Evolutionary conservation across 2,329 filamentous ascomycete genomes (phyloP).

Genomic region (Trichoderma polysporum): DNA sequence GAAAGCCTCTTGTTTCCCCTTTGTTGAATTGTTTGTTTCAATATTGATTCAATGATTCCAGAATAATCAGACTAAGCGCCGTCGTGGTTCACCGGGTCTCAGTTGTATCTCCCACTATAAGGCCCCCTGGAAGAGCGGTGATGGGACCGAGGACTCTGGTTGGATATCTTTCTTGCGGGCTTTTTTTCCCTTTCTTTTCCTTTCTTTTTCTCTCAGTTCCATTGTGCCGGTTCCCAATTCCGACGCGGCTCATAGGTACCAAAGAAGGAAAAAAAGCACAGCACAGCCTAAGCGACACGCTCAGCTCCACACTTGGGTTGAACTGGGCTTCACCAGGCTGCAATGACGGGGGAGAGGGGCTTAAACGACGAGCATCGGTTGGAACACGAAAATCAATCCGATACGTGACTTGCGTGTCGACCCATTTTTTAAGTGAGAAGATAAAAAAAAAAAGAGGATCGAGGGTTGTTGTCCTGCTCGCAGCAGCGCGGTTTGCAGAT

Average conservation of each 20-base stretch:
- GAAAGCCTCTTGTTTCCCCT: not conserved
- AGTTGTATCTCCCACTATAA: not conserved
- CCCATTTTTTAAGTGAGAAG: constrained; percentile 9
- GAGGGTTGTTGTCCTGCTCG: not conserved
- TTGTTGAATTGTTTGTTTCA: not conserved
- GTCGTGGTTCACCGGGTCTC: not conserved
- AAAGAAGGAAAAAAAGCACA: constrained; percentile 2
- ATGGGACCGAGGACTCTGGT: not conserved
- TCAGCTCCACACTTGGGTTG: constrained; percentile 21
- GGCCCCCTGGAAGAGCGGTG: not conserved
- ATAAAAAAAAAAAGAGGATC: not conserved
- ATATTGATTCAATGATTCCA: not conserved
- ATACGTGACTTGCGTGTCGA: constrained; percentile 2
- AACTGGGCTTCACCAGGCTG: constrained; percentile 21
- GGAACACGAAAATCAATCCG: constrained; percentile 16
- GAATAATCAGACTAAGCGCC: not conserved
- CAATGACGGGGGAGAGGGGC: constrained; percentile 17
- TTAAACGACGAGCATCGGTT: constrained; percentile 10
- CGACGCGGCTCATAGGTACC: constrained; percentile 7
- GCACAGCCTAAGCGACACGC: constrained; percentile 17
- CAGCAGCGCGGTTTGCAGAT: not conserved
- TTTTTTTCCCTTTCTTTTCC: too few species aligned
- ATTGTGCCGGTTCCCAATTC: not conserved
- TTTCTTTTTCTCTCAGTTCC: not conserved
- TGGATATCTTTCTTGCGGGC: not conserved